Evolutionary conservation across 345 rosid species (phyloP).

Genomic region (Psidium guajava): DNA sequence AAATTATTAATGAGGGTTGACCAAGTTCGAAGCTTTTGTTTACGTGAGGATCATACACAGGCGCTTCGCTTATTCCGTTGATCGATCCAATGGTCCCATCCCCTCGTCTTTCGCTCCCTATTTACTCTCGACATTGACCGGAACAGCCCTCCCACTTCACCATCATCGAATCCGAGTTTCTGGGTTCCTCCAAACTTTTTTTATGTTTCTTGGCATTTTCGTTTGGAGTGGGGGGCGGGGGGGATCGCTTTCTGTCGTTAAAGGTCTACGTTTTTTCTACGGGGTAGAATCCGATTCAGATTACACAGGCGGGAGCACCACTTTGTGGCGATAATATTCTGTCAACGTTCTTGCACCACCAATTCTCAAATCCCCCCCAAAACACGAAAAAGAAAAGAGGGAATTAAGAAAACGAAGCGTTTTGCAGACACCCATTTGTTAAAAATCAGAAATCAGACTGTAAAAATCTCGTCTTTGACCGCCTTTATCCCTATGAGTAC

Average conservation of each 20-base stretch:
- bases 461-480: background rate
- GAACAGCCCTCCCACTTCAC: background rate
- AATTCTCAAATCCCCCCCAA: background rate
- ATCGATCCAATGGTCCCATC: background rate
- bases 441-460: background rate
- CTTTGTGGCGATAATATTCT: background rate
- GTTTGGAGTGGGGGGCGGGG: no score
- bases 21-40: background rate
- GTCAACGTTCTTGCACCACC: constrained; percentile 6
- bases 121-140: background rate
- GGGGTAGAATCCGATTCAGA: constrained; percentile 19
- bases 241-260: background rate
- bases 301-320: background rate
- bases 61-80: background rate
- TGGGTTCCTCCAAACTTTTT: no score
- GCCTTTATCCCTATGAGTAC: background rate
- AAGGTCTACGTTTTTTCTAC: background rate
- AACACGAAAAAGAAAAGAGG: background rate
- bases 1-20: background rate
- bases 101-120: background rate
- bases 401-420: background rate
- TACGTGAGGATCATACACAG: background rate
- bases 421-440: background rate
- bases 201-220: no score
- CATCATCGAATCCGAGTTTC: background rate